phyloP scores from a whole-genome alignment of 2,329 filamentous ascomycete species.

The Sporothrix globosa region DNA sequence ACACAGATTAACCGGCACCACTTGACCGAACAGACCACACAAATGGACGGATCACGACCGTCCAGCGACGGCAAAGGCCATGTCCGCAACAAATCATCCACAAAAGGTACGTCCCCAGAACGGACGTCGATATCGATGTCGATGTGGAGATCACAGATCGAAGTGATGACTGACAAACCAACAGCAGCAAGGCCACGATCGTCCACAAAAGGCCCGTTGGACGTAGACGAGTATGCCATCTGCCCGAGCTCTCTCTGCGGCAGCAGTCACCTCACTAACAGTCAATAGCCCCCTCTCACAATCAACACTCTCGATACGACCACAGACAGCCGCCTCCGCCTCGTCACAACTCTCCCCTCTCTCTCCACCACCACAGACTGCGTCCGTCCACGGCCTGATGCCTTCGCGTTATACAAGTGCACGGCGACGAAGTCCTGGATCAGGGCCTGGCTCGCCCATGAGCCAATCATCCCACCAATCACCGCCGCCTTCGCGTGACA shows the following conservation, averaged over 20 bases:
- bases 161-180: not conserved
- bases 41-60: slow-evolving; percentile 36
- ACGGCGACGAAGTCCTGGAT: slow-evolving; percentile 25
- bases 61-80: slow-evolving; percentile 39
- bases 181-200: slow-evolving; percentile 65
- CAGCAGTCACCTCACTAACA: slow-evolving; percentile 18
- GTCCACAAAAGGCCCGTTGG: slow-evolving; percentile 77
- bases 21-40: not conserved
- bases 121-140: slow-evolving; percentile 1
- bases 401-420: slow-evolving; percentile 33
- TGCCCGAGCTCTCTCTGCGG: slow-evolving; percentile 27
- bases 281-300: slow-evolving; percentile 31
- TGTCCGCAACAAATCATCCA: slow-evolving; percentile 46
- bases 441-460: slow-evolving; percentile 27
- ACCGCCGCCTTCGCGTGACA: slow-evolving; percentile 1
- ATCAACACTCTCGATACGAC: slow-evolving; percentile 32
- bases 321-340: slow-evolving; percentile 34
- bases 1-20: not conserved
- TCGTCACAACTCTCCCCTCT: slow-evolving; percentile 31
- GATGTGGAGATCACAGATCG: not conserved
- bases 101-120: slow-evolving; percentile 42
- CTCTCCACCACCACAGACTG: slow-evolving; percentile 27
- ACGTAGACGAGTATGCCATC: slow-evolving; percentile 69
- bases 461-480: slow-evolving; percentile 7
- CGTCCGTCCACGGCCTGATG: slow-evolving; percentile 15